Evolutionary conservation across 2,329 filamentous ascomycete genomes (phyloP).

Genomic region (Diaporthe amygdali): DNA sequence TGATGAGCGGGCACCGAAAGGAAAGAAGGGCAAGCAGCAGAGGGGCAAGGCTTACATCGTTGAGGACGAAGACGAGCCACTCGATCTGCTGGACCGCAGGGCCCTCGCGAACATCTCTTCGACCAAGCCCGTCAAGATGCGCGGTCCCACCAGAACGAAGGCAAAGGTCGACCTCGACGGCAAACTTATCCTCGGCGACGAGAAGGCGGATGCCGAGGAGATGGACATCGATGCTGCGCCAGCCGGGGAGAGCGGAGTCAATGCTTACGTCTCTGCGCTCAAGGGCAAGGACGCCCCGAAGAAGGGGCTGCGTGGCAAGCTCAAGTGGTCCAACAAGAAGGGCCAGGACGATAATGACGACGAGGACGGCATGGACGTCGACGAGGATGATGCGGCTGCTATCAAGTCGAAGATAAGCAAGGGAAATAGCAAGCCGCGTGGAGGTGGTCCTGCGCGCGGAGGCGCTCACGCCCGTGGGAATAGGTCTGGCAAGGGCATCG

Average conservation of each 20-base stretch:
- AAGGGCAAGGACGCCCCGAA: conserved; percentile 70
- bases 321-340: conserved; percentile 74
- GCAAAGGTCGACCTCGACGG: conserved; percentile 78
- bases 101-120: conserved; percentile 93
- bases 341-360: conserved; percentile 49
- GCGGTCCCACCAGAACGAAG: conserved; percentile 65
- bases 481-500: conserved; percentile 32
- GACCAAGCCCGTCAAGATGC: conserved; percentile 76
- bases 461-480: conserved; percentile 36
- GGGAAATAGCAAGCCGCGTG: conserved; percentile 40
- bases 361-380: conserved; percentile 57
- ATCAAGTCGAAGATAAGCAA: conserved; percentile 51
- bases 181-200: conserved; percentile 75
- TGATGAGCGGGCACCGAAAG: conserved; percentile 40
- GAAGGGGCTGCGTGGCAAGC: conserved; percentile 68
- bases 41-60: conserved; percentile 83
- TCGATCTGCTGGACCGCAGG: conserved; percentile 88
- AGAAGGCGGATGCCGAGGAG: conserved; percentile 36
- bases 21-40: conserved; percentile 58
- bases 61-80: conserved; percentile 91
- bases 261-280: conserved; percentile 73
- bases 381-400: conserved; percentile 55
- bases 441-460: conserved; percentile 31
- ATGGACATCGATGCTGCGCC: conserved; percentile 63
- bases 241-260: conserved; percentile 60